Base-by-base conservation (phyloP, 1,284 basidiomycete genomes). In the Naganishia liquefaciens region DNA sequence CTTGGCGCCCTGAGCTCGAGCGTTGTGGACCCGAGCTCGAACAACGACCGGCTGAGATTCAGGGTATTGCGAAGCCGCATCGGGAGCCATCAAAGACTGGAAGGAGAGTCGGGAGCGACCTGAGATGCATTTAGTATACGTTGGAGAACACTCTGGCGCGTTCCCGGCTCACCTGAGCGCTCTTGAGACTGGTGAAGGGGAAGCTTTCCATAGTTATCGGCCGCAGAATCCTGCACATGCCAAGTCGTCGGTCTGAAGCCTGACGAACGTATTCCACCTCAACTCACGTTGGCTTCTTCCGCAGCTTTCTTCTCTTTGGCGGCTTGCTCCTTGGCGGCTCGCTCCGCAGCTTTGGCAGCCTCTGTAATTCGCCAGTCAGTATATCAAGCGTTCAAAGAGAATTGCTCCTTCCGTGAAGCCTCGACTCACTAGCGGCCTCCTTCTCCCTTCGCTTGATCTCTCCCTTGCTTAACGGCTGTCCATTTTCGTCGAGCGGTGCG, bases 381-480 rank as follows among this genome's bases (percentile, higher is more conserved):
- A 19, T 2, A 53, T 2, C 30, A 4, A 15, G 28, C 21, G 15
- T 40, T 43, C 39, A 6, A 23, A 2, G 5, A 1, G 13, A 2
- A 23, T 13, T 25, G 42, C 15, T 7, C 5, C n/a, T 3, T 17
- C 23, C 23, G 21, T 17, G 21, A 30, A 2, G n/a, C 27, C 1
- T 23, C 30, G 10, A 68, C 67, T 62, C 57, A 68, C 67, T 98
- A 79, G 96, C 93, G 21, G 88, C 89, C 68, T 90, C 89, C 79
- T 95, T 96, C 33, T 90, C 90, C 39, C 87, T 85, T 81, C 94
- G 96, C 83, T 98, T 98, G 69, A 93, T 81, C 74, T 95, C 93
- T 75, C 84, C 92, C 81, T 97, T 97, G 66, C 58, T 62, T 30
- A 68, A 37, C 23, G 67, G 67, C 54, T 68, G 58, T 23, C 67